A percentile compares a stretch with the other conserved stretches of the same genome.
Evolutionary conservation across 495 filamentous ascomycete genomes (phyloP).

Genomic region (Hypoxylon lienhwacheense): DNA sequence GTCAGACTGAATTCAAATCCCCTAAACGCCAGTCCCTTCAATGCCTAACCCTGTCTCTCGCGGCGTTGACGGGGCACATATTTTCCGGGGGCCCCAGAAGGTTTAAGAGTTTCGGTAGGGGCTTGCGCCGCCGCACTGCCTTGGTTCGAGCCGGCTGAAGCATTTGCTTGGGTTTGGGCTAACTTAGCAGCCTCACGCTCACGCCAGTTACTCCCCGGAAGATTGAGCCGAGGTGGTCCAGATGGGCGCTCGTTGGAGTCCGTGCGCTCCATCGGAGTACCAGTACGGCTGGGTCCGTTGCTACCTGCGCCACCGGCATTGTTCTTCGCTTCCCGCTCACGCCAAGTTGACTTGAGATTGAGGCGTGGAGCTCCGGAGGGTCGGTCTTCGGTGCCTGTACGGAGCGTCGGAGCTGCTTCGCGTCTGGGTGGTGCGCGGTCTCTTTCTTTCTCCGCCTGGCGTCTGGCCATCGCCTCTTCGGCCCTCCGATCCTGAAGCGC

Average conservation of each 20-base stretch:
- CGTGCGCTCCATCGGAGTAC: constrained; percentile 47
- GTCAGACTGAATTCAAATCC: constrained; percentile 37
- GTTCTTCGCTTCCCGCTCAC: constrained; percentile 47
- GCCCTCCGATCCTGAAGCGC: constrained; percentile 55
- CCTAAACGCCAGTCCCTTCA: constrained; percentile 37
- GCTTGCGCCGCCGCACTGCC: constrained; percentile 26
- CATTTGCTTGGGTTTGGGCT: constrained; percentile 28
- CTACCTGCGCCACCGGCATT: constrained; percentile 23
- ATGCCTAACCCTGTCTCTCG: constrained; percentile 38
- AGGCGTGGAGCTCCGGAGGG: constrained; percentile 40
- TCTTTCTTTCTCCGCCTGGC: constrained; percentile 50
- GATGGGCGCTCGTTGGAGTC: constrained; percentile 57
- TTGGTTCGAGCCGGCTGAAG: constrained; percentile 17
- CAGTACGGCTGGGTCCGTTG: constrained; percentile 34
- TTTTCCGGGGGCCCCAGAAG: constrained; percentile 49
- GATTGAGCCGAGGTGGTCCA: constrained; percentile 67
- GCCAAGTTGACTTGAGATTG: constrained; percentile 43
- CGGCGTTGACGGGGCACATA: constrained; percentile 45
- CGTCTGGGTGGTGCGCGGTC: constrained; percentile 39
- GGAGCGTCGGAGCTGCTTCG: constrained; percentile 40
- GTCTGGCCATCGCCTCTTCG: constrained; percentile 58
- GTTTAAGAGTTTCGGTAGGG: constrained; percentile 43
- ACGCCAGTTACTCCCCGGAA: constrained; percentile 75
- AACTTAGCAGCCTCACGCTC: constrained; percentile 76
- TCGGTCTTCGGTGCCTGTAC: constrained; percentile 42